Percentiles rank a stretch among this genome's conserved stretches.
phyloP scores from a whole-genome alignment of 768 basidiomycete genomes.

The Suillus americanus region DNA sequence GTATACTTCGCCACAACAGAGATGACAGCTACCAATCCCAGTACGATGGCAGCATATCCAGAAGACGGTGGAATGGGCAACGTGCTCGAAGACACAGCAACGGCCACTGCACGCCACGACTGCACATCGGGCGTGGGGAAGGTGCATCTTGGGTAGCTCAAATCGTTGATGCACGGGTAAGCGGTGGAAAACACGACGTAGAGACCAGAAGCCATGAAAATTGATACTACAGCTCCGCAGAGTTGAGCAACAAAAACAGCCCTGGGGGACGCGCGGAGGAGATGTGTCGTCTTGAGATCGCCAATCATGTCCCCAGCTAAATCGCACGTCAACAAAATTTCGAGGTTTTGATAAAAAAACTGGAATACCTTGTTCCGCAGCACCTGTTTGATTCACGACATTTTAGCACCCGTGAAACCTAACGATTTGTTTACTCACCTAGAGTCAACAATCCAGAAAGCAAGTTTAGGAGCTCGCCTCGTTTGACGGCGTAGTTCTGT shows the following conservation, averaged over 20 bases:
- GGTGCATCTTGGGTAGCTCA: constrained; percentile 7
- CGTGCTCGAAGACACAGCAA: constrained; percentile 23
- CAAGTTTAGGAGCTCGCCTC: constrained; percentile 9
- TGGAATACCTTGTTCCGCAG: constrained; percentile 8
- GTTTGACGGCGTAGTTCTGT: constrained; percentile 19
- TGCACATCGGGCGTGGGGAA: constrained; percentile 2
- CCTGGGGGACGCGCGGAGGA: constrained; percentile 57
- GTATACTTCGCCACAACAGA: constrained; percentile 42
- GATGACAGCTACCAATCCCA: constrained; percentile 44
- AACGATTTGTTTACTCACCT: not conserved
- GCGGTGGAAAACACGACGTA: constrained; percentile 63
- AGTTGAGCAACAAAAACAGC: constrained; percentile 64
- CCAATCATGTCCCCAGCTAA: constrained; percentile 57
- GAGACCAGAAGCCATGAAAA: constrained; percentile 55
- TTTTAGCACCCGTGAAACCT: not conserved
- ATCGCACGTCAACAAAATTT: not conserved
- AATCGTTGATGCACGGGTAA: constrained; percentile 48
- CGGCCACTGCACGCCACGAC: constrained; percentile 15
- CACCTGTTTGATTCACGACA: constrained; percentile 4
- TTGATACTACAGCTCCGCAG: constrained; percentile 52
- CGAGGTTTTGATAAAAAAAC: not conserved
- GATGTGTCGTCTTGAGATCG: constrained; percentile 63
- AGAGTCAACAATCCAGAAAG: constrained; percentile 10
- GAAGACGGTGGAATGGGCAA: constrained; percentile 49
- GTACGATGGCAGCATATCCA: constrained; percentile 57